phyloP scores from a whole-genome alignment of 192 early-diverging fungal genomes.

The Umbelopsis sp. region DNA sequence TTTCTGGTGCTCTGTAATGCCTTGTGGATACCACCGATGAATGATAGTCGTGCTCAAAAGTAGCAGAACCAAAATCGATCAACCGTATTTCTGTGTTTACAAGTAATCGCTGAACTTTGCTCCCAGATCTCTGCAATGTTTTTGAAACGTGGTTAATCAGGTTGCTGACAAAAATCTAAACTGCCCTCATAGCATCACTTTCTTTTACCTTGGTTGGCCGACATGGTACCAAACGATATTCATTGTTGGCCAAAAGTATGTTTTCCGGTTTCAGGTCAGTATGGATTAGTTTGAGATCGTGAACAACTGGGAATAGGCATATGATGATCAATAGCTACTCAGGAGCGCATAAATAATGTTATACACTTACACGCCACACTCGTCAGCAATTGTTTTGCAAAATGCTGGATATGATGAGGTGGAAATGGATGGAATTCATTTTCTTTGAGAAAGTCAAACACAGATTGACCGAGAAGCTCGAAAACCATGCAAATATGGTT shows the following conservation, averaged over 20 bases:
- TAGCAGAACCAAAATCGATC: slow-evolving; percentile 97
- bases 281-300: slow-evolving; percentile 85
- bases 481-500: slow-evolving; percentile 99
- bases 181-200: neutral
- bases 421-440: slow-evolving; percentile 91
- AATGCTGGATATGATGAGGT: slow-evolving; percentile 77
- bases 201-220: slow-evolving; percentile 31
- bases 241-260: slow-evolving; percentile 75
- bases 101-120: slow-evolving; percentile 65
- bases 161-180: neutral
- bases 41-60: slow-evolving; percentile 93
- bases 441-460: slow-evolving; percentile 97
- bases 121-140: slow-evolving; percentile 47
- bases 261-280: slow-evolving; percentile 99
- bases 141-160: neutral
- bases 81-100: slow-evolving; percentile 75
- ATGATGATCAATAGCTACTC: neutral
- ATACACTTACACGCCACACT: slow-evolving; percentile 76
- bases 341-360: neutral
- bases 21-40: slow-evolving; percentile 89
- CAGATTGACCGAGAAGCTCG: slow-evolving; percentile 81
- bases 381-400: slow-evolving; percentile 83
- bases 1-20: slow-evolving; percentile 97
- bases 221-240: slow-evolving; percentile 56
- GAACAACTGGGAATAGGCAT: slow-evolving; percentile 61